Evolutionary conservation across 495 filamentous ascomycete species (phyloP).

Genomic region (Cercophora scortea): DNA sequence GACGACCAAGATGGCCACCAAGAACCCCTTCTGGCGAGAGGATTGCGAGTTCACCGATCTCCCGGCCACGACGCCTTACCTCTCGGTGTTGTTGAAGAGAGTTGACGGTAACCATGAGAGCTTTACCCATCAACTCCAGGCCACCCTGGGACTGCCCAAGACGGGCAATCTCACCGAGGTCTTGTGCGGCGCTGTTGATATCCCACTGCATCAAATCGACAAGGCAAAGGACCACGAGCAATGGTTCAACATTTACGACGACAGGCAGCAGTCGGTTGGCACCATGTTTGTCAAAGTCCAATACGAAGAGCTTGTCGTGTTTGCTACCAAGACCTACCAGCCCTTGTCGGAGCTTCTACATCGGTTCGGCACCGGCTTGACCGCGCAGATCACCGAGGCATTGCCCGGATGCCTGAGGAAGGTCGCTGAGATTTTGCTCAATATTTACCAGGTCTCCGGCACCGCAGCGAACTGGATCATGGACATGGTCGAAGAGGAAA

Average conservation of each 20-base stretch:
- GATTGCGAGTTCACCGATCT: conserved; percentile 83
- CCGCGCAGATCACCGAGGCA: conserved; percentile 72
- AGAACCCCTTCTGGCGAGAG: conserved; percentile 90
- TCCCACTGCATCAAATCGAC: conserved; percentile 77
- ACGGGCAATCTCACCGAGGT: conserved; percentile 31
- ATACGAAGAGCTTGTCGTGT: conserved; percentile 79
- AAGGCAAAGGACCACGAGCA: conserved; percentile 74
- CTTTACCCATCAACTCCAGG: conserved; percentile 35
- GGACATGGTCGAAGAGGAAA: conserved; percentile 90
- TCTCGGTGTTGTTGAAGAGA: conserved; percentile 76
- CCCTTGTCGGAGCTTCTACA: conserved; percentile 79
- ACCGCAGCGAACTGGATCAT: conserved; percentile 85
- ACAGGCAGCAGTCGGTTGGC: conserved; percentile 63
- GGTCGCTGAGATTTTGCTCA: conserved; percentile 79
- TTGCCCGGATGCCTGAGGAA: conserved; percentile 68
- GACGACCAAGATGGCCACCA: conserved; percentile 69
- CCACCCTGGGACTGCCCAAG: conserved; percentile 33
- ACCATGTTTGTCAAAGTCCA: conserved; percentile 80
- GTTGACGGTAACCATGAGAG: conserved; percentile 39
- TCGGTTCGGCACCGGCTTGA: conserved; percentile 73
- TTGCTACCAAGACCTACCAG: conserved; percentile 79
- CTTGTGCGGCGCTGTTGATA: conserved; percentile 66
- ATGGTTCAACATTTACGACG: conserved; percentile 80
- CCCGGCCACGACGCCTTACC: conserved; percentile 67
- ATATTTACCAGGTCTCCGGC: conserved; percentile 95